Percentiles rank a stretch among this genome's conserved stretches.
Evolutionary conservation across 2,329 filamentous ascomycete genomes (phyloP).

Genomic region (Alternaria atra): DNA sequence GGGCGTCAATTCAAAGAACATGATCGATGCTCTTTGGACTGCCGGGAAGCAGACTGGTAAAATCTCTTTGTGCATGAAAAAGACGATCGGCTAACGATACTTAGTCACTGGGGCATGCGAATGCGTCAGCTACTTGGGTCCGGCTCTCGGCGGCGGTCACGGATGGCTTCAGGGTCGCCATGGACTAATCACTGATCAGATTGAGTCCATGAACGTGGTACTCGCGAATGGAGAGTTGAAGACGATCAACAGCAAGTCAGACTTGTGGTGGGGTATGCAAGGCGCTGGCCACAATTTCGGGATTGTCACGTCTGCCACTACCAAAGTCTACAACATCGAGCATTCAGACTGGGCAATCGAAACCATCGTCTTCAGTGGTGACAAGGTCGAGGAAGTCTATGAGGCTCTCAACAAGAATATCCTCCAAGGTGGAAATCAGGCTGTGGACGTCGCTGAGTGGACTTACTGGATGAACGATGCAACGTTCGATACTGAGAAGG

Average conservation of each 20-base stretch:
- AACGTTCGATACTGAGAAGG: background rate
- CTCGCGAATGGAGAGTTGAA: slow-evolving; percentile 59
- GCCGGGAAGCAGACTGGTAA: slow-evolving; percentile 61
- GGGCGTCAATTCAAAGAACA: slow-evolving; percentile 57
- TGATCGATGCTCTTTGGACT: slow-evolving; percentile 61
- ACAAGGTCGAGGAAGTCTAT: slow-evolving; percentile 62
- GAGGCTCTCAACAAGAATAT: slow-evolving; percentile 57
- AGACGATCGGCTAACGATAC: background rate
- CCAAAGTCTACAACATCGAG: slow-evolving; percentile 55
- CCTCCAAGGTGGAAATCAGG: slow-evolving; percentile 55
- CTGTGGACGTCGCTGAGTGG: slow-evolving; percentile 46
- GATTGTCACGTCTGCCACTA: slow-evolving; percentile 26
- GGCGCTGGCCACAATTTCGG: slow-evolving; percentile 61
- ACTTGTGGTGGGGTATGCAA: slow-evolving; percentile 65
- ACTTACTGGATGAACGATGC: slow-evolving; percentile 36
- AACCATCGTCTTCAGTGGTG: slow-evolving; percentile 45
- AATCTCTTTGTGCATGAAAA: background rate
- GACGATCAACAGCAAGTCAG: slow-evolving; percentile 53
- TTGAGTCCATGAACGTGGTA: slow-evolving; percentile 63
- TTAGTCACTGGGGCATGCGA: slow-evolving; percentile 55
- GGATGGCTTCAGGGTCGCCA: slow-evolving; percentile 64
- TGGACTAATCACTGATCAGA: slow-evolving; percentile 64
- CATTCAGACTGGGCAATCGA: slow-evolving; percentile 34
- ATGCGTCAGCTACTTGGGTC: slow-evolving; percentile 60
- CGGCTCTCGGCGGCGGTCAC: slow-evolving; percentile 66